Evolutionary conservation across 2,329 filamentous ascomycete species (phyloP), one percentile per base, ranked within the genome.

Genomic region (Trichoderma pleuroti): DNA sequence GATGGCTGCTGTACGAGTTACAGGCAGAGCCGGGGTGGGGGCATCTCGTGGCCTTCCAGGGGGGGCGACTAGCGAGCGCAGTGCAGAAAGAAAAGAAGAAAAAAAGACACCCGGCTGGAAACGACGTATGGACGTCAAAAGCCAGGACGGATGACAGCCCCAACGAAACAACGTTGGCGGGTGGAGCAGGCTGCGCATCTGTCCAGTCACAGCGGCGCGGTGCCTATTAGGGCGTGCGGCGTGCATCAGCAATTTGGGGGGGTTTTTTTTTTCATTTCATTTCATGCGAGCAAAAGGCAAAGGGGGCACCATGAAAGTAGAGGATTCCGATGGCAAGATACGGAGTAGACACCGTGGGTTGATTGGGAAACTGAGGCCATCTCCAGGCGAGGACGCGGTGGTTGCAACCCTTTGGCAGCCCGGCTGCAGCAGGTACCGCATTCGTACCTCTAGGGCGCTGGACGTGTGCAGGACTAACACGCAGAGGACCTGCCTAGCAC

Each of bases 1-100:
- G 3, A 28, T 28, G 39, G 36, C 36, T 10, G n/a, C 16, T 42
- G 39, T 42, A 42, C 39, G 16, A n/a, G 36, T n/a, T 42, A 42
- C 39, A 61, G 56, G 34, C 39, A 28, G 56, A 61, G 65, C 28
- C 24, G 36, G 30, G 14, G 56, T 49, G 39, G 24, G 34, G 64
- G 59, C 42, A 70, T 70, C 67, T 63, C 24, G 59, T 70, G 59
- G 65, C 39, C 42, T 67, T 63, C 30, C n/a, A 32, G 59, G 59
- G 67, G 67, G 59, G 67, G 59, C 59, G 59, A 63, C 42, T 70
- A 70, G 49, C 46, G 59, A 56, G 46, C 42, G 66, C 32, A 34
- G 34, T 21, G 46, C 46, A 52, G 21, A 39, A 34, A 32, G 54
- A 4, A 30, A 63, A 56, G 34, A 54, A 59, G 36, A 70, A 30